These are phyloP conservation scores for Botrytis aclada DNA, from an alignment of 2,329 filamentous ascomycete species.

Conservation along the genomic window DNA sequence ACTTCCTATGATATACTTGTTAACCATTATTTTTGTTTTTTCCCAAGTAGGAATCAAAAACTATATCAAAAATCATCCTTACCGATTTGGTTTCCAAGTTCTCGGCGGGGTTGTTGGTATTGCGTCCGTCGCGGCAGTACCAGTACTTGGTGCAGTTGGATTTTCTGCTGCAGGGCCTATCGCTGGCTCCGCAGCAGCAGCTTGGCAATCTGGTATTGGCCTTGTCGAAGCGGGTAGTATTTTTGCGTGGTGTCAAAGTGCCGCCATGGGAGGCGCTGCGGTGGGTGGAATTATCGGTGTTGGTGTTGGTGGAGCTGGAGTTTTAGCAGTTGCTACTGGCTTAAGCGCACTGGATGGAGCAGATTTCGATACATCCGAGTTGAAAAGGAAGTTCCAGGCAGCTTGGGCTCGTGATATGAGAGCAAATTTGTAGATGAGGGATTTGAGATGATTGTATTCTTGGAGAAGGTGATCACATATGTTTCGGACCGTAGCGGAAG, in stretches of 20 bases:
- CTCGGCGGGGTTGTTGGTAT: neutral
- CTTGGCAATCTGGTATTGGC: constrained; percentile 33
- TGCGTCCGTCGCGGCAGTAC: neutral
- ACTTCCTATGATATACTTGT: neutral
- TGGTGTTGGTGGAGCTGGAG: neutral
- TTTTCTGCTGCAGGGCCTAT: constrained; percentile 30
- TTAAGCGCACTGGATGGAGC: neutral
- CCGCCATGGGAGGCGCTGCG: constrained; percentile 5
- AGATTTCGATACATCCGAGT: neutral
- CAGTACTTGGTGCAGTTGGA: constrained; percentile 24
- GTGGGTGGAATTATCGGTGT: neutral
- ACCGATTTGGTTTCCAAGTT: constrained; percentile 3
- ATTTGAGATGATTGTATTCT: too few relatives aligned
- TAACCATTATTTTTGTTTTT: neutral
- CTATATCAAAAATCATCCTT: constrained; percentile 7
- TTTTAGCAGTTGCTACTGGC: neutral
- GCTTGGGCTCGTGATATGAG: constrained; percentile 1
- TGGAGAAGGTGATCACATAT: too few relatives aligned
- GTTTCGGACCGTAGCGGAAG: too few relatives aligned
- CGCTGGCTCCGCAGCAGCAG: constrained; percentile 30
- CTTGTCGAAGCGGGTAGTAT: constrained; percentile 33
- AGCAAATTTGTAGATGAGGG: too few relatives aligned
- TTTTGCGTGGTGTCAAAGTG: constrained; percentile 36
- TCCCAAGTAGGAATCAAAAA: neutral
- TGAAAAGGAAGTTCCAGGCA: neutral